Conservation (phyloP, 2,329 filamentous ascomycete species). For the Verticillium nonalfalfae region DNA sequence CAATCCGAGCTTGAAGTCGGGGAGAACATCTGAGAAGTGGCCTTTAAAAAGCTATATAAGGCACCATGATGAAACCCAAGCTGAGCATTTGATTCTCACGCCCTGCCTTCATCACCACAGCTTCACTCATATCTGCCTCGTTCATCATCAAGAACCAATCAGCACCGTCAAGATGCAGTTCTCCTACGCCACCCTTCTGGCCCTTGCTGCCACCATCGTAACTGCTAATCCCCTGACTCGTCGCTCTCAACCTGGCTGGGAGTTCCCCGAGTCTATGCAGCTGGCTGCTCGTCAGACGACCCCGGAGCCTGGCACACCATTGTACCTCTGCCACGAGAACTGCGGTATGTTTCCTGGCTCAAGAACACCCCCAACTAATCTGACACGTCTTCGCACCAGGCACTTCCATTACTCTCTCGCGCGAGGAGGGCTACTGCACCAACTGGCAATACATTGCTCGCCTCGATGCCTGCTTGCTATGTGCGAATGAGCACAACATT, state of each 20-base stretch:
- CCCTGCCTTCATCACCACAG: background rate
- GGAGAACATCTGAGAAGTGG: background rate
- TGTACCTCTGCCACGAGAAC: conserved; percentile 42
- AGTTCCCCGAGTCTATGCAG: conserved; percentile 21
- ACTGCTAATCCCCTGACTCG: conserved; percentile 9
- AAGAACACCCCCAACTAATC: background rate
- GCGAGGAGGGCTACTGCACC: conserved; percentile 23
- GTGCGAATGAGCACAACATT: conserved; percentile 33
- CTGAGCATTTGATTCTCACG: background rate
- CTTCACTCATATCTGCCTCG: background rate
- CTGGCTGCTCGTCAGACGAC: conserved; percentile 33
- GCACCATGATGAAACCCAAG: background rate
- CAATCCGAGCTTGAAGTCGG: background rate
- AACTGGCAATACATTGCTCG: conserved; percentile 18
- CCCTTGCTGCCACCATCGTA: conserved; percentile 20
- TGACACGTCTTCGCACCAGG: conserved; percentile 10
- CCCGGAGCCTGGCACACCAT: conserved; percentile 24
- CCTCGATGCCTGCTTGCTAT: conserved; percentile 37
- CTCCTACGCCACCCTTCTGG: conserved; percentile 14
- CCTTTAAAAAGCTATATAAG: background rate
- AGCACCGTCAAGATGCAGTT: conserved; percentile 19
- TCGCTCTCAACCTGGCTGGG: conserved; percentile 13
- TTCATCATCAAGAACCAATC: background rate
- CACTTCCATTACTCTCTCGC: conserved; percentile 25
- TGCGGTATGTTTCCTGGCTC: conserved; percentile 32